These are phyloP conservation scores for Glycine latifolia DNA, from an alignment of 306 rosid species.

Conservation along the genomic window DNA sequence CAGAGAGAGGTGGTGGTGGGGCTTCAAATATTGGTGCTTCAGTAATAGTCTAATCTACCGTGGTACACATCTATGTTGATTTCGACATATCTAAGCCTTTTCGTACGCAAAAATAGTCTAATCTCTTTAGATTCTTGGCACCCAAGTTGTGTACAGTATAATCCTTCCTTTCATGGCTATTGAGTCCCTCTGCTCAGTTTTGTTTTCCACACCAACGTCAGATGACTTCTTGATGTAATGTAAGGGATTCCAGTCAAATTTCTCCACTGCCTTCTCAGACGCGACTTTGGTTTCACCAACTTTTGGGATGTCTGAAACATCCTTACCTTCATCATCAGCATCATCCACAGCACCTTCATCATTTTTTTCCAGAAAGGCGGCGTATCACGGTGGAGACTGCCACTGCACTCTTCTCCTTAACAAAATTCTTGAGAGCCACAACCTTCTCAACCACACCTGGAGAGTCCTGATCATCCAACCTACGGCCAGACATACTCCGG, in stretches of 20 bases:
- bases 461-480: conserved; percentile 60
- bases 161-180: conserved; percentile 79
- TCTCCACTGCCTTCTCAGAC: conserved; percentile 66
- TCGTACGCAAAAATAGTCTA: conserved; percentile 67
- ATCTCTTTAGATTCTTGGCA: conserved; percentile 79
- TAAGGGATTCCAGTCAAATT: conserved; percentile 76
- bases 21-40: conserved; percentile 76
- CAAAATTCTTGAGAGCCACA: conserved; percentile 74
- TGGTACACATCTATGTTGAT: conserved; percentile 84
- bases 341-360: conserved; percentile 51
- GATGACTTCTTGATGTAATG: conserved; percentile 64
- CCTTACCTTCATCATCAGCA: conserved; percentile 51
- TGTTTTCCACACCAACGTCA: conserved; percentile 56
- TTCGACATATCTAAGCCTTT: conserved; percentile 77
- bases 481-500: conserved; percentile 58
- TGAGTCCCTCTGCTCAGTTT: conserved; percentile 55
- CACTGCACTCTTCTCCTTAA: conserved; percentile 68
- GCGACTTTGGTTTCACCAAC: conserved; percentile 52
- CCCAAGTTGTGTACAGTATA: conserved; percentile 74
- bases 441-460: conserved; percentile 84
- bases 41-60: conserved; percentile 49
- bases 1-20: conserved; percentile 85
- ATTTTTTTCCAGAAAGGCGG: conserved; percentile 74
- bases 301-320: conserved; percentile 52
- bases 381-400: conserved; percentile 79